phyloP scores from a whole-genome alignment of 1,139 yeast species.

The Spathaspora sp. region DNA sequence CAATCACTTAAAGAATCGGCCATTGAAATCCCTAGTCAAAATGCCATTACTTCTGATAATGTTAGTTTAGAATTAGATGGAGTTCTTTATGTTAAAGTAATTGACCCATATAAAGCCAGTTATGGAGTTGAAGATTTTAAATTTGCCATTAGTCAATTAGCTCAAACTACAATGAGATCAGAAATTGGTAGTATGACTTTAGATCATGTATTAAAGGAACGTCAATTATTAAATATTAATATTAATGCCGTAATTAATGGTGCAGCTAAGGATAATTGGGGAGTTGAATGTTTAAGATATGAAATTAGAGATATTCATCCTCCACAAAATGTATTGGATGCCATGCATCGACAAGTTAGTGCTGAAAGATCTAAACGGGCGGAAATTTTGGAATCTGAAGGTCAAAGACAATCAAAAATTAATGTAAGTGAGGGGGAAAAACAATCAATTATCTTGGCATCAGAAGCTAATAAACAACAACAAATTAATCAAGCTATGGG shows the following conservation, averaged over 20 bases:
- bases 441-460: constrained; percentile 63
- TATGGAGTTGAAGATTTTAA: constrained; percentile 89
- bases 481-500: constrained; percentile 67
- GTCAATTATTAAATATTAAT: constrained; percentile 69
- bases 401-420: constrained; percentile 73
- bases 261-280: constrained; percentile 81
- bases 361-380: constrained; percentile 88
- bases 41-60: constrained; percentile 84
- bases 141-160: constrained; percentile 81
- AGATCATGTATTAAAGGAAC: constrained; percentile 74
- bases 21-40: constrained; percentile 78
- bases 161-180: constrained; percentile 88
- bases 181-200: constrained; percentile 82
- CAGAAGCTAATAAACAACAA: constrained; percentile 66
- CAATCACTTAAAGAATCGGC: constrained; percentile 83
- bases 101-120: constrained; percentile 81
- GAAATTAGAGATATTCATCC: constrained; percentile 90
- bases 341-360: constrained; percentile 87
- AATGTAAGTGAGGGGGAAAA: constrained; percentile 84
- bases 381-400: constrained; percentile 83
- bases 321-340: constrained; percentile 81
- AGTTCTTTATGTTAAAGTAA: constrained; percentile 71
- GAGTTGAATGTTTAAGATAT: constrained; percentile 78
- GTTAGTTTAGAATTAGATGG: constrained; percentile 86
- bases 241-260: constrained; percentile 80